Evolutionary conservation across 108 stramenopile species (phyloP).

Genomic region (Nannochloropsis granulata): DNA sequence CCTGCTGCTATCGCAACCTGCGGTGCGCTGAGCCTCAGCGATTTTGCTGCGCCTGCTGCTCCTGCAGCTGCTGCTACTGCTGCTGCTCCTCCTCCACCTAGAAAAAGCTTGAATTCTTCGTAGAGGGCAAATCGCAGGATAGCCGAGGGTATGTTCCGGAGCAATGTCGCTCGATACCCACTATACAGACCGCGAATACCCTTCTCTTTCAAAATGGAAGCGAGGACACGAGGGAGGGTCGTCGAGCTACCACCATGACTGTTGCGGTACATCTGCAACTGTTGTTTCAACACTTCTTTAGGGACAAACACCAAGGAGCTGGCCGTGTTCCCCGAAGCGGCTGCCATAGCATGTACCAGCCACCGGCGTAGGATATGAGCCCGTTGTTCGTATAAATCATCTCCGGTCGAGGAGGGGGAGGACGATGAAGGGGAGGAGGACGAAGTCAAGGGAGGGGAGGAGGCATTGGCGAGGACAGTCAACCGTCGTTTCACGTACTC

Average conservation of each 20-base stretch:
- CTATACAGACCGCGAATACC: slow-evolving; percentile 46
- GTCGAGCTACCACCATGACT: neutral
- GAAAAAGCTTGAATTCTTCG: slow-evolving; percentile 46
- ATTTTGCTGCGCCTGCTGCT: neutral
- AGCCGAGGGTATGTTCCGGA: slow-evolving; percentile 53
- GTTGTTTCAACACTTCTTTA: slow-evolving; percentile 58
- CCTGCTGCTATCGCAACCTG: slow-evolving; percentile 33
- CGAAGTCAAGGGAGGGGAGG: neutral
- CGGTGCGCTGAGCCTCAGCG: neutral
- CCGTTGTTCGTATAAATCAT: neutral
- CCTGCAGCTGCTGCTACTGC: neutral
- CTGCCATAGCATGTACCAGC: slow-evolving; percentile 45
- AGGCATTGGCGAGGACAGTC: neutral
- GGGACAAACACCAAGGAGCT: slow-evolving; percentile 53
- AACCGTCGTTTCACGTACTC: slow-evolving; percentile 41
- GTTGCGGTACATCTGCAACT: slow-evolving; percentile 36
- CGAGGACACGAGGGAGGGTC: neutral
- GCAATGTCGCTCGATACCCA: slow-evolving; percentile 47
- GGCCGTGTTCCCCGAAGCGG: slow-evolving; percentile 52
- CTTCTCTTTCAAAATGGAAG: slow-evolving; percentile 21
- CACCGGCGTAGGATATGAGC: neutral
- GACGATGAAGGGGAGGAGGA: too few species aligned
- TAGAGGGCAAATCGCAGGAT: slow-evolving; percentile 49
- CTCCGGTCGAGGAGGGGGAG: neutral
- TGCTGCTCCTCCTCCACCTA: neutral